phyloP scores from a whole-genome alignment of 163 green algal species.

The Prototheca cutis region DNA sequence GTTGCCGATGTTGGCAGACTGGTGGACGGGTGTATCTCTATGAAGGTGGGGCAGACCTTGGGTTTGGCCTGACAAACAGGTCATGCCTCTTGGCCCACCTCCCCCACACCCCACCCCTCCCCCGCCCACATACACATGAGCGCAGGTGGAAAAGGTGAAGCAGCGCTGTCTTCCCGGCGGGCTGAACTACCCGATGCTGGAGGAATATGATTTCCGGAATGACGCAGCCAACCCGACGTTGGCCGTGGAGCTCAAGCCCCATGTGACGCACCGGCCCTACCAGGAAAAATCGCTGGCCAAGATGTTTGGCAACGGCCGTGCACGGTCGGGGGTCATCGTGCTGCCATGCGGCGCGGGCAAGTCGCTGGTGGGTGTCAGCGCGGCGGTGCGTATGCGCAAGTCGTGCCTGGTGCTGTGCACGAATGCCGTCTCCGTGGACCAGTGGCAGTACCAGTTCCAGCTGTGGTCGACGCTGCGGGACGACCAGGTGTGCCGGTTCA shows the following conservation, averaged over 20 bases:
- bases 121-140: too few relatives aligned
- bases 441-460: conserved; percentile 96
- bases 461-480: conserved; percentile 79
- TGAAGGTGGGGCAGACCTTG: too few relatives aligned
- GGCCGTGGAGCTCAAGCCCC: conserved; percentile 64
- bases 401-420: conserved; percentile 69
- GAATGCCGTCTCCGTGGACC: conserved; percentile 84
- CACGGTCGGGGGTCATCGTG: conserved; percentile 86
- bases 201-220: conserved; percentile 97
- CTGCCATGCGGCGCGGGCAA: conserved; percentile 96
- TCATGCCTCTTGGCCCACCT: not conserved
- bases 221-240: conserved; percentile 72
- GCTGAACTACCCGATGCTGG: conserved; percentile 94
- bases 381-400: conserved; percentile 78
- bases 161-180: conserved; percentile 77
- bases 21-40: too few relatives aligned
- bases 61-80: too few relatives aligned
- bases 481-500: conserved; percentile 69
- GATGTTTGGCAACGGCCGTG: conserved; percentile 97
- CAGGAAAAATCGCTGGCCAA: conserved; percentile 92
- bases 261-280: conserved; percentile 67
- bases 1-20: too few relatives aligned
- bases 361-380: conserved; percentile 81
- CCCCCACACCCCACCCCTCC: not conserved
- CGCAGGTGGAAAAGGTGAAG: conserved; percentile 88